These are phyloP conservation scores for Penicillium sp. DNA, from an alignment of 2,329 filamentous ascomycete species.

Conservation along the genomic window DNA sequence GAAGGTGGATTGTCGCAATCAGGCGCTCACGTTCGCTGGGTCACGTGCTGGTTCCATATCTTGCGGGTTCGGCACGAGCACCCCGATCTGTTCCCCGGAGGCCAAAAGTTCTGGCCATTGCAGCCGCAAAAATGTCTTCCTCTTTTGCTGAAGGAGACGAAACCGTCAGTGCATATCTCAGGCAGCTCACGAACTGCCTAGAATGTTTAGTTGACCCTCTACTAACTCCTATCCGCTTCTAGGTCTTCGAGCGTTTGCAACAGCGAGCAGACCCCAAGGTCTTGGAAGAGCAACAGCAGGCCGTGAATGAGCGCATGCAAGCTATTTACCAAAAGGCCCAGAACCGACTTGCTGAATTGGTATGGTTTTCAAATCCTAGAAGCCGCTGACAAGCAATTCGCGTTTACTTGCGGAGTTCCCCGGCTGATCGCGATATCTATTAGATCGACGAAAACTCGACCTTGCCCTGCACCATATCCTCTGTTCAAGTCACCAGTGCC, in stretches of 20 bases:
- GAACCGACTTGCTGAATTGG: conserved; percentile 63
- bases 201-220: conserved; percentile 5
- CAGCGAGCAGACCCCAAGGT: conserved; percentile 60
- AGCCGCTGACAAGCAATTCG: not conserved
- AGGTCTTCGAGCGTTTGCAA: conserved; percentile 41
- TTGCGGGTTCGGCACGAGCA: conserved; percentile 18
- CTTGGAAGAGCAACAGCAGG: conserved; percentile 59
- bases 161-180: conserved; percentile 31
- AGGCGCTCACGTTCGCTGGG: conserved; percentile 14
- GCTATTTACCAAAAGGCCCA: conserved; percentile 63
- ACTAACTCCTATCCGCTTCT: conserved; percentile 11
- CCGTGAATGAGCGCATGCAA: conserved; percentile 59
- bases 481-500: conserved; percentile 79
- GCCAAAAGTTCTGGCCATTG: conserved; percentile 32
- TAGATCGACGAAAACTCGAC: conserved; percentile 80
- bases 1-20: conserved; percentile 11
- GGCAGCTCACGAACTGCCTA: not conserved
- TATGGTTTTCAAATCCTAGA: conserved; percentile 38
- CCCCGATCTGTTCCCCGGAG: conserved; percentile 17
- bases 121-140: conserved; percentile 45
- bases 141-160: conserved; percentile 44
- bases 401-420: conserved; percentile 9
- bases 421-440: conserved; percentile 16
- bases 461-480: conserved; percentile 82
- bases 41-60: conserved; percentile 22